phyloP scores from a whole-genome alignment of 495 filamentous ascomycete species.

The Letharia columbiana region DNA sequence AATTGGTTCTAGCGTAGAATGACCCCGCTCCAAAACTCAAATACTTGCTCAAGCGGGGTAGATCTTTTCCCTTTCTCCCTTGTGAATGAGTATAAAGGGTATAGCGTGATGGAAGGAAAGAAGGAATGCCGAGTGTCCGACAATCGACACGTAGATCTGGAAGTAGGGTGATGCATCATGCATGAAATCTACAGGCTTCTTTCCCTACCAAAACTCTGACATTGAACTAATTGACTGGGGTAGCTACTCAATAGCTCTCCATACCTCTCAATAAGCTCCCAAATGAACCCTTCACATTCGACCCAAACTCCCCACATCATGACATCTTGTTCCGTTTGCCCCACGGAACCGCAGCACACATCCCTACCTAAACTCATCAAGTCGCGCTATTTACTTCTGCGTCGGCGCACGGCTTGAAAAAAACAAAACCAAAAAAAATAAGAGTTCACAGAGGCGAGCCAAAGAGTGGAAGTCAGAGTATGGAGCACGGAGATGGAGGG shows the following conservation, averaged over 20 bases:
- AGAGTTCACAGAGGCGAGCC: background rate
- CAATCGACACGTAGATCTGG: background rate
- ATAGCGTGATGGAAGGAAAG: background rate
- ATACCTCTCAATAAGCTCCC: background rate
- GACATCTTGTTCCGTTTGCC: background rate
- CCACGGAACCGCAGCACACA: background rate
- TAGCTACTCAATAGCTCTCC: background rate
- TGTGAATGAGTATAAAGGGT: background rate
- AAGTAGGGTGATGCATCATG: background rate
- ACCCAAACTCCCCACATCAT: no score
- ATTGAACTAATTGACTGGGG: no score
- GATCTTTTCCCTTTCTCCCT: background rate
- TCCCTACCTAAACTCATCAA: background rate
- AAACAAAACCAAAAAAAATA: no score
- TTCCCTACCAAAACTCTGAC: no score
- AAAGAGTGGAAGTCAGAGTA: background rate
- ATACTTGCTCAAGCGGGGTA: constrained; percentile 5
- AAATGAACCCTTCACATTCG: background rate
- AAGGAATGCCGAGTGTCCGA: background rate
- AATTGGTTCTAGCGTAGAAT: constrained; percentile 3
- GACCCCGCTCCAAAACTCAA: constrained; percentile 3
- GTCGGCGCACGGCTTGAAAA: background rate
- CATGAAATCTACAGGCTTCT: background rate
- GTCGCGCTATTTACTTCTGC: background rate
- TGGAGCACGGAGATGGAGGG: background rate